Evolutionary conservation across 1,284 basidiomycete species (phyloP), one percentile per base, ranked within the genome.

Genomic region (Puccinia hordei): DNA sequence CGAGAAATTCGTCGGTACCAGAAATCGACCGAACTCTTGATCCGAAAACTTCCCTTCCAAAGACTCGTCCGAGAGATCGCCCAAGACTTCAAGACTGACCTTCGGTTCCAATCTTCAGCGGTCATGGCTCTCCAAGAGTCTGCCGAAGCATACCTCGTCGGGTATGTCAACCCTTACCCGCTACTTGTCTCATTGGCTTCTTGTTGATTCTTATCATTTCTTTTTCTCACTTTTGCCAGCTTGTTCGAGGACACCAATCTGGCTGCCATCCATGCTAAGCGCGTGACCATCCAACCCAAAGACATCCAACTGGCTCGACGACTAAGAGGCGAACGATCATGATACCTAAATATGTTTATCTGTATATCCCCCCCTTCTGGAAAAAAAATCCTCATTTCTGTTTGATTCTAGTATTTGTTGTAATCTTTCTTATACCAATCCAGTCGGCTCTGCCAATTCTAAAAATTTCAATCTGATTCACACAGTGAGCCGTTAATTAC

Each of bases 251-350:
- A 88, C 86, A 86, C 86, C 83, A 87, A 87, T 85, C 83, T 87
- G 83, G 86, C 86, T 82, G 86, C 74, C n/a, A 84, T 85, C 72
- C 88, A 88, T 86, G 88, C 88, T 85, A 88, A 89, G 86, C 87
- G 85, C 84, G 89, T 90, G 51, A 90, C 89, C 83, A 91, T 90
- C 65, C 84, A 85, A 81, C 83, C 84, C 46, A 84, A 85, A 88
- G 92, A 93, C 87, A 89, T 93, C 81, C 91, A 91, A 82, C 88
- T 93, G 81, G 92, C 92, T 55, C 90, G 92, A 83, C 89, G 92
- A 84, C 87, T 93, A 83, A 89, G 92, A 82, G 92, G 92, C 81
- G 92, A 93, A 88, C 89, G 93, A 86, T 91, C 77, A 19, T 68
- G n/a, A n/a, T n/a, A n/a, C n/a, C n/a, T n/a, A n/a, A n/a, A n/a